Base-by-base conservation (phyloP, 108 stramenopile species). In the Hondaea fermentalgiana region DNA sequence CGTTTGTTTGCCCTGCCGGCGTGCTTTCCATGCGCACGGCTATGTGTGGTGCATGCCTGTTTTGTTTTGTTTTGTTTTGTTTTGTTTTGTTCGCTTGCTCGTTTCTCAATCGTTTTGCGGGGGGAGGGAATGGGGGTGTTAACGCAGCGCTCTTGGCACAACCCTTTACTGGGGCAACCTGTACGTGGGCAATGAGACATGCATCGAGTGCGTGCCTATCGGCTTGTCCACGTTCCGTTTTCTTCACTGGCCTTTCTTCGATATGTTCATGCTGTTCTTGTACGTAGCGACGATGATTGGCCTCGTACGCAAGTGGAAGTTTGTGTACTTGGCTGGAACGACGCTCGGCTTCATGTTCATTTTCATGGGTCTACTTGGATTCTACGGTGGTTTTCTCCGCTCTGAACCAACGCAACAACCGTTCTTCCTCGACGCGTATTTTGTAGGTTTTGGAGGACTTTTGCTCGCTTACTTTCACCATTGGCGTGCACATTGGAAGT, bases 281-380 rank as follows among this genome's bases (percentile, higher is more conserved):
- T 83, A 53, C 76, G n/a, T 83, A 6, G 76, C 23, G n/a, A 83
- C 76, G 8, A 28, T 28, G 45, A 12, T 83, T 6, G 51, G 45
- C 25, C 51, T 83, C 49, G 49, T 83, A 23, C 45, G 51, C 49
- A 83, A 83, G 76, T 53, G 25, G 25, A 53, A 53, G 1, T 83
- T 83, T 1, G 76, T 83, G 25, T 83, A 53, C 51, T 45, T 83
- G n/a, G n/a, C 51, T 6, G 76, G 76, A 6, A 23, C 23, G 17
- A 83, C 76, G n/a, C 76, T 83, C 2, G 76, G 76, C 4, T 83
- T 83, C 49, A 47, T 83, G 76, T 83, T 83, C 76, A 83, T 83
- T 45, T 53, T 83, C n/a, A 83, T 83, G 76, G 76, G 49, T 35
- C 14, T 83, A 0, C 76, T 83, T 23, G 76, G 49, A 14, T 47